Base-by-base conservation (phyloP, 495 filamentous ascomycete species). In the Cladorrhinum samala region DNA sequence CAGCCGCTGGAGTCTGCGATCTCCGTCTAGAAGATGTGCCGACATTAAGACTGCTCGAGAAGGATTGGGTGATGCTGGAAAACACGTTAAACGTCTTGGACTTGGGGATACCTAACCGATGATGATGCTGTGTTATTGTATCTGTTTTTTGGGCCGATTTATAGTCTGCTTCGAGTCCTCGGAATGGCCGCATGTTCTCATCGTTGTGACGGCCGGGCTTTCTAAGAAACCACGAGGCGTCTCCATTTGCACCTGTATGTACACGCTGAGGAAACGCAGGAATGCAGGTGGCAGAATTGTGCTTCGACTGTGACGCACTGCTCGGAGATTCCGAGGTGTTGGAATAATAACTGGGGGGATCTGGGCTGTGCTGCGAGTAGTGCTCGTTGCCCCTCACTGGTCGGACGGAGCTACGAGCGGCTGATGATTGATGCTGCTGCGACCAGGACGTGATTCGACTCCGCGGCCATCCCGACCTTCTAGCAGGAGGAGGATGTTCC, bases 1-100 rank as follows among this genome's bases (percentile, higher is more conserved):
- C n/a, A 36, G 41, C 33, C 3, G 47, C 25, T 18, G 46, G 55
- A n/a, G 13, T 46, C 9, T 42, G 19, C 27, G 13, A n/a, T 21
- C 16, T 20, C 17, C 2, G 14, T 9, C 23, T 20, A 25, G 58
- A 53, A 2, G 49, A 49, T 7, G 37, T 45, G 46, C 56, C 61
- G 39, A 58, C 55, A 18, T 60, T 54, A n/a, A 66, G 62, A 16
- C 52, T 61, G 21, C 52, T 55, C 20, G 72, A 75, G 9, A 76
- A 51, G 2, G 73, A 69, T 1, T 67, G 52, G 0, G 66, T 67
- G 11, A 77, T 42, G 40, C 52, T 71, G 7, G 69, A 71, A 4
- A 78, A 49, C 2, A 71, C 65, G n/a, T 50, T 63, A 21, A 70
- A 54, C 0, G 73, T 74, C 30, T 67, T 61, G 6, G 72, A 72